phyloP scores from a whole-genome alignment of 768 basidiomycete genomes.

The Pholiota conissans region DNA sequence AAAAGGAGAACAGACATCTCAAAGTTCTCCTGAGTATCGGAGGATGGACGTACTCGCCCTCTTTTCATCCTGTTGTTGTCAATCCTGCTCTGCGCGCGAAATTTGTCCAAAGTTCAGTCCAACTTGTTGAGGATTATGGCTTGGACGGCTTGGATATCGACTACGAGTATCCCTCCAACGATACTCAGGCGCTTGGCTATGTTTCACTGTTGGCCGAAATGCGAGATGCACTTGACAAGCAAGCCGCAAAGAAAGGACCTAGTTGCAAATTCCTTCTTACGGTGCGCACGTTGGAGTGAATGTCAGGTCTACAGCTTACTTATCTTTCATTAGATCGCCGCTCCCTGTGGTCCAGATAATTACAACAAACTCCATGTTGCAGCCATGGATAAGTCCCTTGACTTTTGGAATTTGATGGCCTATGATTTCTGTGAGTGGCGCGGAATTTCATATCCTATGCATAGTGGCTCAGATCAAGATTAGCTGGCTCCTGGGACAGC shows the following conservation, averaged over 20 bases:
- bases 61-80: constrained; percentile 82
- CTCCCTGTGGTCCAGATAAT: constrained; percentile 88
- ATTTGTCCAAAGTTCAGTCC: constrained; percentile 82
- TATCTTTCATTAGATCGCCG: constrained; percentile 63
- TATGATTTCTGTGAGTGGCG: constrained; percentile 71
- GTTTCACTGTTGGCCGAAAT: constrained; percentile 79
- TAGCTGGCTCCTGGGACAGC: constrained; percentile 77
- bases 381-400: constrained; percentile 87
- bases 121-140: constrained; percentile 87
- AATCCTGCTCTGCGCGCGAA: constrained; percentile 58
- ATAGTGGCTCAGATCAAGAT: constrained; percentile 1
- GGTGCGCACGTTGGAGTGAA: constrained; percentile 40
- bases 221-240: constrained; percentile 70
- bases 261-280: constrained; percentile 72
- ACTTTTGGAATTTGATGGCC: constrained; percentile 98
- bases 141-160: constrained; percentile 91
- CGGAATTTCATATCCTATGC: background rate
- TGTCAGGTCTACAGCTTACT: background rate
- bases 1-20: constrained; percentile 80
- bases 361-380: constrained; percentile 75
- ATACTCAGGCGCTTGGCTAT: constrained; percentile 80
- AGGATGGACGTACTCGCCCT: constrained; percentile 92
- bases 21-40: constrained; percentile 88
- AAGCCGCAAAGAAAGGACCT: constrained; percentile 58
- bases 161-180: constrained; percentile 88